A percentile compares a stretch with the other conserved stretches of the same genome.
Conservation (phyloP, 2,329 filamentous ascomycete species). For the Sphaerostilbella broomeana region DNA sequence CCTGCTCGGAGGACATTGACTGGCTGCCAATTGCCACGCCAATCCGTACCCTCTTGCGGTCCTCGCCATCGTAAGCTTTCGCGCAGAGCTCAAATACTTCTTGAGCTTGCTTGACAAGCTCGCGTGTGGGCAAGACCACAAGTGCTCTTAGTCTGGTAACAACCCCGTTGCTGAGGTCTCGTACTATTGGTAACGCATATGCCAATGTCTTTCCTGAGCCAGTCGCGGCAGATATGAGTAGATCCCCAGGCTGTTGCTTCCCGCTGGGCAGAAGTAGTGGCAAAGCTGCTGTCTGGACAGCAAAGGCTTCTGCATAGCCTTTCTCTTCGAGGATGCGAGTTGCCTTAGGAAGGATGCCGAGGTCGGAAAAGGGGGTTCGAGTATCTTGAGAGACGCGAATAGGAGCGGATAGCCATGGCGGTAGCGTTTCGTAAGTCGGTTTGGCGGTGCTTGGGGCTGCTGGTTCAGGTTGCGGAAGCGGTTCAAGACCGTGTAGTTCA, state of each 20-base stretch:
- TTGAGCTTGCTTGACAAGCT: slow-evolving; percentile 80
- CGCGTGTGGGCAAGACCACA: slow-evolving; percentile 83
- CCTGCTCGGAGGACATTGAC: slow-evolving; percentile 59
- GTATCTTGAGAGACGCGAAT: slow-evolving; percentile 58
- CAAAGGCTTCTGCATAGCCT: slow-evolving; percentile 37
- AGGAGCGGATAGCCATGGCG: slow-evolving; percentile 72
- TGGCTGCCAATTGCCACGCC: slow-evolving; percentile 79
- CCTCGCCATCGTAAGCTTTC: slow-evolving; percentile 48
- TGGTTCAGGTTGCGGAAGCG: slow-evolving; percentile 70
- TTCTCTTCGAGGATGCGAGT: slow-evolving; percentile 58
- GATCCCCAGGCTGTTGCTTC: slow-evolving; percentile 60
- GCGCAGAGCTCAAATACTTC: slow-evolving; percentile 71
- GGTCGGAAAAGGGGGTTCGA: slow-evolving; percentile 52
- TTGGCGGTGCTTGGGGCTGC: slow-evolving; percentile 49
- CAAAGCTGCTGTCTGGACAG: slow-evolving; percentile 49
- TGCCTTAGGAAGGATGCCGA: slow-evolving; percentile 57
- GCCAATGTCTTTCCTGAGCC: slow-evolving; percentile 94
- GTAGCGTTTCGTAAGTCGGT: slow-evolving; percentile 70
- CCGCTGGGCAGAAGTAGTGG: slow-evolving; percentile 68
- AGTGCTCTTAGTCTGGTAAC: slow-evolving; percentile 68
- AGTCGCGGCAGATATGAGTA: slow-evolving; percentile 87
- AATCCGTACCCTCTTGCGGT: slow-evolving; percentile 64
- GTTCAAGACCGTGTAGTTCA: slow-evolving; percentile 63
- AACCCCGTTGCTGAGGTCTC: slow-evolving; percentile 59
- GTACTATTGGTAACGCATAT: slow-evolving; percentile 80